phyloP scores from a whole-genome alignment of 345 rosid species.

The Pugionium dolabratum region DNA sequence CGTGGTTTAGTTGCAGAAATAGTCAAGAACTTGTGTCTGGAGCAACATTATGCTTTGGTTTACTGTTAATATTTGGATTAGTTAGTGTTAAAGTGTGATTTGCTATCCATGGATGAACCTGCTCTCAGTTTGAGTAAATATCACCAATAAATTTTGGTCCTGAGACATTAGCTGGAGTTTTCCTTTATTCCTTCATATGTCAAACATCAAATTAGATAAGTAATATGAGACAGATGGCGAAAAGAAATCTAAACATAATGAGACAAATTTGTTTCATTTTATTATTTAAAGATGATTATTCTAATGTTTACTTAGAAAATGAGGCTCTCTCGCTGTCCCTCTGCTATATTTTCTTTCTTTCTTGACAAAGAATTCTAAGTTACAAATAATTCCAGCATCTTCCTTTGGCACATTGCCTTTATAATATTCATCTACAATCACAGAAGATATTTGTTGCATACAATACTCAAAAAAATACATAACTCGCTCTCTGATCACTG shows the following conservation, averaged over 20 bases:
- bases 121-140: constrained; percentile 8
- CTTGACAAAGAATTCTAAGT: constrained; percentile 19
- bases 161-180: too few species aligned
- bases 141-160: background rate
- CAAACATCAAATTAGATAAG: too few species aligned
- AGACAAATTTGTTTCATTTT: too few species aligned
- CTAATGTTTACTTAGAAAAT: constrained; percentile 10
- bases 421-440: background rate
- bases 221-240: too few species aligned
- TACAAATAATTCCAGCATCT: constrained; percentile 19
- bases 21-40: constrained; percentile 6
- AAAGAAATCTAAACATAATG: too few species aligned
- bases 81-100: too few species aligned
- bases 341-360: constrained; percentile 11
- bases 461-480: background rate
- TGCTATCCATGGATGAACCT: constrained; percentile 6
- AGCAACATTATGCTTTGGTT: background rate
- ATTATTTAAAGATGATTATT: constrained; percentile 4
- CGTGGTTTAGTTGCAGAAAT: background rate
- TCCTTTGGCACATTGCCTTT: background rate
- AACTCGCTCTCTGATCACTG: constrained; percentile 15
- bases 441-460: background rate
- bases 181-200: too few species aligned
- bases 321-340: background rate
- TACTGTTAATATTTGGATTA: background rate